A percentile compares a stretch with the other conserved stretches of the same genome.
Evolutionary conservation across 148 eudicot genomes (phyloP).

Genomic region (Persicaria maculosa): DNA sequence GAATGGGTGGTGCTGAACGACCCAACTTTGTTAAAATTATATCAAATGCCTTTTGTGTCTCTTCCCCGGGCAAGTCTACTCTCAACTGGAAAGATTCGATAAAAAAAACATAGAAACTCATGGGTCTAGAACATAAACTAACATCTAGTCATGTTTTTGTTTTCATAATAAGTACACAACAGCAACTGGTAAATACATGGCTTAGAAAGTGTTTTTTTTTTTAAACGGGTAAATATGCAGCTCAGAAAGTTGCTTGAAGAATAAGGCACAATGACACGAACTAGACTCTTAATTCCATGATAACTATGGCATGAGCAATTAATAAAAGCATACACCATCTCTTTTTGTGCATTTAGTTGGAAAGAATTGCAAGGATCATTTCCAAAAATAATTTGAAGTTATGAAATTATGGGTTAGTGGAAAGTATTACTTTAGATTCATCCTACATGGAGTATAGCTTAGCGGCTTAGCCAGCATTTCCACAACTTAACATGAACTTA

Average conservation of each 20-base stretch:
- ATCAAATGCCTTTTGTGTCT: slow-evolving; percentile 64
- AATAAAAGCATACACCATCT: too few species aligned
- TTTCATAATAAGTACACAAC: background rate
- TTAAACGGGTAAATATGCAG: background rate
- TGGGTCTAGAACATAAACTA: background rate
- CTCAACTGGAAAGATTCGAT: slow-evolving; percentile 38
- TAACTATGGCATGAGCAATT: too few species aligned
- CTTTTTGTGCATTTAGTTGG: too few species aligned
- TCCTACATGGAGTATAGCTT: too few species aligned
- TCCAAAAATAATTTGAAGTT: too few species aligned
- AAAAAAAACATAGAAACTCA: background rate
- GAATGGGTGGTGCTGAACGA: slow-evolving; percentile 71
- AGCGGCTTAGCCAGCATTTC: too few species aligned
- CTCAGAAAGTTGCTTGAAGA: background rate
- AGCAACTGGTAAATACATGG: background rate
- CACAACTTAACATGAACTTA: too few species aligned
- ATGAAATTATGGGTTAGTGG: too few species aligned
- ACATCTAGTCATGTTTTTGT: background rate
- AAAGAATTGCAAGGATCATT: too few species aligned
- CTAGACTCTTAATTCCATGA: too few species aligned
- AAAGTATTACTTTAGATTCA: too few species aligned
- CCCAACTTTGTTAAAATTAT: slow-evolving; percentile 56
- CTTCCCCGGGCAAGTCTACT: slow-evolving; percentile 67
- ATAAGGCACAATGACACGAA: background rate
- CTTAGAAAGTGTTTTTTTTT: too few species aligned